phyloP scores from a whole-genome alignment of 345 rosid species.

The Eucalyptus cladocalyx region DNA sequence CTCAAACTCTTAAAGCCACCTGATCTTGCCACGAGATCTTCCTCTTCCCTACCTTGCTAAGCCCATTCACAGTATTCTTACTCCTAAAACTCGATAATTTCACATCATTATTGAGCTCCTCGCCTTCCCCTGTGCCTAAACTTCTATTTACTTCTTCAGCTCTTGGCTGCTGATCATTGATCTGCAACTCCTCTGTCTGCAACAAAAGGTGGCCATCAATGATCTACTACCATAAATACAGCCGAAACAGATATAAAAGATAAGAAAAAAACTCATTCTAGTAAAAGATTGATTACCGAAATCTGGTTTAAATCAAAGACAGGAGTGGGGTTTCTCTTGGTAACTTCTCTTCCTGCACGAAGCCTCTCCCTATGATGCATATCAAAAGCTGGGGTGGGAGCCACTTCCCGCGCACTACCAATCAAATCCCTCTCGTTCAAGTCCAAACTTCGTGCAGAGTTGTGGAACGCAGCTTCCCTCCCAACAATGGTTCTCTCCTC shows the following conservation, averaged over 20 bases:
- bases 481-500: background rate
- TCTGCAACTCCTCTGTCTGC: constrained; percentile 65
- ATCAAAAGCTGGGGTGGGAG: constrained; percentile 12
- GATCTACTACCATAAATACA: background rate
- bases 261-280: background rate
- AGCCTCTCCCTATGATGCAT: constrained; percentile 21
- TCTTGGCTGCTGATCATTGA: constrained; percentile 11
- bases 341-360: constrained; percentile 26
- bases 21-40: constrained; percentile 96
- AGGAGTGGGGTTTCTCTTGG: constrained; percentile 10
- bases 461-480: background rate
- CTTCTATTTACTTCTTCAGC: constrained; percentile 25
- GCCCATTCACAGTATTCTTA: constrained; percentile 42
- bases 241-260: background rate
- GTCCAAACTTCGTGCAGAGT: constrained; percentile 19
- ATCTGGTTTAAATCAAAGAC: constrained; percentile 80
- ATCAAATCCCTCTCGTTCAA: constrained; percentile 13
- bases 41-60: constrained; percentile 58
- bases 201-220: background rate
- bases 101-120: constrained; percentile 33
- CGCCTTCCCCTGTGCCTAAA: constrained; percentile 18
- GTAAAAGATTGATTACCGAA: constrained; percentile 36
- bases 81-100: constrained; percentile 53
- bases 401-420: constrained; percentile 21
- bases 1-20: constrained; percentile 70